Evolutionary conservation across 2,329 filamentous ascomycete genomes (phyloP).

Genomic region (Paecilomyces niveus): DNA sequence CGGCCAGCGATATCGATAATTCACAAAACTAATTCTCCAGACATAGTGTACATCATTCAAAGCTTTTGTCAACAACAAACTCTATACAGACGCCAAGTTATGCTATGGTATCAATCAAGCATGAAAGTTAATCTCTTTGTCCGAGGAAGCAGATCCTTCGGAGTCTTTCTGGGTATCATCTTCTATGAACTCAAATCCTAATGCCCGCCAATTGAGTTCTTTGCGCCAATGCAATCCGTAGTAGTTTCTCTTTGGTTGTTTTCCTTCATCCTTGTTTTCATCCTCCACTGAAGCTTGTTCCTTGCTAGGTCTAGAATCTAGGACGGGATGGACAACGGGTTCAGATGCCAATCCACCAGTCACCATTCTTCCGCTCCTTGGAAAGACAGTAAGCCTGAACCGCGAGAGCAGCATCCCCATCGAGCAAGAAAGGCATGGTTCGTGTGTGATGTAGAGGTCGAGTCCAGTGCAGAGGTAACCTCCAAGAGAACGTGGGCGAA

Average conservation of each 20-base stretch:
- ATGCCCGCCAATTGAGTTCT: conserved; percentile 44
- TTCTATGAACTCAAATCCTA: conserved; percentile 41
- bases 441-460: conserved; percentile 89
- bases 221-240: conserved; percentile 61
- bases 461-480: conserved; percentile 92
- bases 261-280: conserved; percentile 16
- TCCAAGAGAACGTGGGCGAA: conserved; percentile 65
- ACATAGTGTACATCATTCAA: no score
- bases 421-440: conserved; percentile 92
- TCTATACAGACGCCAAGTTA: neutral
- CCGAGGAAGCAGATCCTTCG: neutral
- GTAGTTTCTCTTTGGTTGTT: conserved; percentile 14
- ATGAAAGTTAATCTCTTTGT: conserved; percentile 12
- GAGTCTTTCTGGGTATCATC: conserved; percentile 9
- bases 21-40: no score
- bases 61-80: no score
- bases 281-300: conserved; percentile 7
- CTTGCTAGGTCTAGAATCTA: neutral
- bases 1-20: no score
- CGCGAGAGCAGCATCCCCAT: conserved; percentile 95
- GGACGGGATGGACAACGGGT: conserved; percentile 18
- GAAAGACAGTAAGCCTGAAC: conserved; percentile 78
- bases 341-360: conserved; percentile 82
- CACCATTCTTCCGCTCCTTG: conserved; percentile 57
- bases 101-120: conserved; percentile 8